Conservation (phyloP, 306 rosid species). For the Rosa persica region DNA sequence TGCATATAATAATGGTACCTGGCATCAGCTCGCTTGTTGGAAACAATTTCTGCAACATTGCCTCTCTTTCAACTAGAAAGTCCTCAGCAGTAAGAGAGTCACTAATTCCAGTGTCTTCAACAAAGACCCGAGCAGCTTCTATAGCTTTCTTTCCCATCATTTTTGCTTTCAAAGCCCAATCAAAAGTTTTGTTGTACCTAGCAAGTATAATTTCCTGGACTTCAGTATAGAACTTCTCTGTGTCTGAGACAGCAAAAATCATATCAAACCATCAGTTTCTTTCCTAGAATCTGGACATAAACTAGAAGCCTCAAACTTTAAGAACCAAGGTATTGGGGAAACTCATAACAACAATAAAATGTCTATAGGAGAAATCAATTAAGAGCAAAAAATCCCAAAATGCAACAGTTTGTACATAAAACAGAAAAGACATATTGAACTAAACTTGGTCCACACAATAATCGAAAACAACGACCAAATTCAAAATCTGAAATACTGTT, state of each 20-base stretch:
- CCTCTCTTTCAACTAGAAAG: constrained; percentile 80
- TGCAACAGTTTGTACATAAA: not conserved
- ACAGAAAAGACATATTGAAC: not conserved
- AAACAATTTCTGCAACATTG: constrained; percentile 61
- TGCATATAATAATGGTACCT: constrained; percentile 40
- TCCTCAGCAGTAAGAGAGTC: constrained; percentile 69
- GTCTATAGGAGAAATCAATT: not conserved
- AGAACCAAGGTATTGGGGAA: not conserved
- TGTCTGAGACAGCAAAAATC: constrained; percentile 50
- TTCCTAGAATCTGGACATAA: constrained; percentile 3
- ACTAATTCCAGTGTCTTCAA: constrained; percentile 69
- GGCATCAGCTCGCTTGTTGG: constrained; percentile 84
- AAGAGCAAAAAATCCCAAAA: not conserved
- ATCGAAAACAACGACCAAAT: not conserved
- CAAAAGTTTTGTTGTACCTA: constrained; percentile 79
- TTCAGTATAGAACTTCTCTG: constrained; percentile 81
- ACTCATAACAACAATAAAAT: not conserved
- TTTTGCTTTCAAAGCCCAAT: constrained; percentile 83
- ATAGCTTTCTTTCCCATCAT: constrained; percentile 96
- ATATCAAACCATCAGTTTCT: constrained; percentile 15
- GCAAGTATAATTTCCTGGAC: constrained; percentile 80
- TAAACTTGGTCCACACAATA: not conserved
- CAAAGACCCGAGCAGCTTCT: constrained; percentile 85
- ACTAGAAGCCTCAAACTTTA: not conserved
- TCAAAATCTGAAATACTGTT: not conserved